phyloP scores from a whole-genome alignment of 2,329 filamentous ascomycete genomes.

The Zopfia rhizophila region DNA sequence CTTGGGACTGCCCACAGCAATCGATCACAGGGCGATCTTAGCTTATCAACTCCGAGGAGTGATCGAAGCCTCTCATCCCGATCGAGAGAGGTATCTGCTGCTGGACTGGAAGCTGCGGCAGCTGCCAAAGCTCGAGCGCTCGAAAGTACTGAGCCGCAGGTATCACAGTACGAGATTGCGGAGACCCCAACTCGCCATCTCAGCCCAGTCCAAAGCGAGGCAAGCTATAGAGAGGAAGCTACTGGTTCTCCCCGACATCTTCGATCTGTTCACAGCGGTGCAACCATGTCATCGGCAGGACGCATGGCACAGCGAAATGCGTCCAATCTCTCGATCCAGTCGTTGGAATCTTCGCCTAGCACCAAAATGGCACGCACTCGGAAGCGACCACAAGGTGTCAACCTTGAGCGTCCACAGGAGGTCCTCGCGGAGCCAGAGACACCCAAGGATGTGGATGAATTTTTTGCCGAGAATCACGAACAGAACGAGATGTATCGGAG shows the following conservation, averaged over 20 bases:
- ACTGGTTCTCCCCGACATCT: conserved; percentile 54
- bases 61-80: conserved; percentile 58
- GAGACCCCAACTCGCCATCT: conserved; percentile 67
- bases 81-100: conserved; percentile 31
- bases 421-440: conserved; percentile 52
- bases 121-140: conserved; percentile 52
- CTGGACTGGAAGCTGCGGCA: conserved; percentile 45
- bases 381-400: conserved; percentile 64
- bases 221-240: conserved; percentile 69
- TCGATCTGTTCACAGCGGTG: conserved; percentile 57
- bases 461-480: conserved; percentile 65
- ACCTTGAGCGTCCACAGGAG: conserved; percentile 62
- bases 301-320: conserved; percentile 64
- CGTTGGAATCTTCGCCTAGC: conserved; percentile 67
- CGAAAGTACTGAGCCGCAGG: conserved; percentile 44
- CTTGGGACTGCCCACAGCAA: conserved; percentile 75
- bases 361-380: conserved; percentile 65
- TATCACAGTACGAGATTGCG: conserved; percentile 50
- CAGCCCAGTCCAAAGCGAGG: conserved; percentile 92
- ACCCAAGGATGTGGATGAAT: conserved; percentile 57
- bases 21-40: conserved; percentile 63
- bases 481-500: conserved; percentile 68
- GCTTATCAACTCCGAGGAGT: conserved; percentile 55
- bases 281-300: conserved; percentile 69
- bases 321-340: conserved; percentile 69